A percentile compares a stretch with the other conserved stretches of the same genome.
Evolutionary conservation across 2,329 filamentous ascomycete genomes (phyloP).

Genomic region (Fusarium sp.): DNA sequence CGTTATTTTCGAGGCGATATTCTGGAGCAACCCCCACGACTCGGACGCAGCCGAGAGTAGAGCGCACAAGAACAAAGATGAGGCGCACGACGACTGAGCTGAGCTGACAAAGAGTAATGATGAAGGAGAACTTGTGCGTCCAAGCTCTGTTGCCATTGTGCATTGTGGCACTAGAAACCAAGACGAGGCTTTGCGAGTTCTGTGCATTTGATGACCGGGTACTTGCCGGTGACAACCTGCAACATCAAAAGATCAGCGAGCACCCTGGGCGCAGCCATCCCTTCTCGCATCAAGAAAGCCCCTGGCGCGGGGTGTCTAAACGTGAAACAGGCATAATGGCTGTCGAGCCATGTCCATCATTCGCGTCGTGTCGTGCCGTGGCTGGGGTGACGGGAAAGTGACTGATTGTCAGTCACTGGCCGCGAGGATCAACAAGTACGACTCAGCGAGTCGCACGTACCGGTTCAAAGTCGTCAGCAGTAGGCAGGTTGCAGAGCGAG

Average conservation of each 20-base stretch:
- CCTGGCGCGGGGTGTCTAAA: constrained; percentile 11
- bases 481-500: background rate
- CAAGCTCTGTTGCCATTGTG: constrained; percentile 26
- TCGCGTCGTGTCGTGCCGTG: constrained; percentile 20
- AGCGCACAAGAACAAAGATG: constrained; percentile 11
- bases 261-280: constrained; percentile 33
- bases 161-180: constrained; percentile 30
- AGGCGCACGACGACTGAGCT: constrained; percentile 1
- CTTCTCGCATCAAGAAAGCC: constrained; percentile 30
- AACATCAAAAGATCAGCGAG: constrained; percentile 32
- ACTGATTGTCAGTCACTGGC: constrained; percentile 41
- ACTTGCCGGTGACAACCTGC: constrained; percentile 26
- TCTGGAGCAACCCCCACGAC: constrained; percentile 38
- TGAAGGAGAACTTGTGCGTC: constrained; percentile 20
- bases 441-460: background rate
- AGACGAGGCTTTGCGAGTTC: constrained; percentile 14
- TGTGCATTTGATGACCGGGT: constrained; percentile 15
- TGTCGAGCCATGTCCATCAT: constrained; percentile 33
- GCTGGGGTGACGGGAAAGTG: constrained; percentile 31
- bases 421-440: constrained; percentile 27
- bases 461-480: constrained; percentile 1
- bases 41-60: constrained; percentile 24
- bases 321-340: constrained; percentile 35
- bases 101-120: constrained; percentile 16
- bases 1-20: constrained; percentile 16